A percentile compares a stretch with the other conserved stretches of the same genome.
Evolutionary conservation across 192 early-diverging fungal species (phyloP).

Genomic region (Backusella liffmaniae): DNA sequence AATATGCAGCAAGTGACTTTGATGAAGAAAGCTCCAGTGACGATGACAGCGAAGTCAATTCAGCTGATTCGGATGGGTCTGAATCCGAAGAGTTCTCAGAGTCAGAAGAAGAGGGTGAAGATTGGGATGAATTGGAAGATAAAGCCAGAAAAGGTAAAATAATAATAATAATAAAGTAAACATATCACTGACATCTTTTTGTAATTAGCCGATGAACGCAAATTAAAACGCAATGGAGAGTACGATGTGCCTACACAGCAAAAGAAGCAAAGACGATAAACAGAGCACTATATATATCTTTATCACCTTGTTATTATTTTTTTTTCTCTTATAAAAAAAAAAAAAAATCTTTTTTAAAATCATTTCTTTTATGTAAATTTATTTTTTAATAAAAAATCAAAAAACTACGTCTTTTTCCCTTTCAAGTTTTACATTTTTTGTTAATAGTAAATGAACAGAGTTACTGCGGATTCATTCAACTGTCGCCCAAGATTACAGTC

Average conservation of each 20-base stretch:
- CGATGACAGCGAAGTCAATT: constrained; percentile 61
- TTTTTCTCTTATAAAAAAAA: not conserved
- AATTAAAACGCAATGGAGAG: constrained; percentile 15
- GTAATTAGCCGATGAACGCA: constrained; percentile 25
- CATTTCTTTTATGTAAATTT: no score
- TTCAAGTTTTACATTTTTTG: not conserved
- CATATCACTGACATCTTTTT: not conserved
- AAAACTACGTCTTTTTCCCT: not conserved
- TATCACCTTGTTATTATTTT: not conserved
- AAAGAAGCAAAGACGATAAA: constrained; percentile 11
- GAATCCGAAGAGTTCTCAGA: constrained; percentile 63
- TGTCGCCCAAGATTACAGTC: not conserved
- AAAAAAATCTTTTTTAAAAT: not conserved
- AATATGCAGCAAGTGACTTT: constrained; percentile 59
- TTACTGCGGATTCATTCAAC: not conserved
- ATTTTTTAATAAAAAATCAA: not conserved
- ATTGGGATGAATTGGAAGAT: constrained; percentile 83
- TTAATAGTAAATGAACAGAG: not conserved
- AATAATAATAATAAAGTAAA: no score
- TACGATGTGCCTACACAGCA: not conserved
- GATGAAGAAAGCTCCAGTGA: constrained; percentile 54
- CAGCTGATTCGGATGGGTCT: constrained; percentile 52
- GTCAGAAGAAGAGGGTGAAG: constrained; percentile 39
- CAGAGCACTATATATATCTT: not conserved
- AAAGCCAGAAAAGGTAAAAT: constrained; percentile 61